Percentiles rank a stretch among this genome's conserved stretches.
Conservation (phyloP, 2,329 filamentous ascomycete species). For the Aspergillus quadricinctus region DNA sequence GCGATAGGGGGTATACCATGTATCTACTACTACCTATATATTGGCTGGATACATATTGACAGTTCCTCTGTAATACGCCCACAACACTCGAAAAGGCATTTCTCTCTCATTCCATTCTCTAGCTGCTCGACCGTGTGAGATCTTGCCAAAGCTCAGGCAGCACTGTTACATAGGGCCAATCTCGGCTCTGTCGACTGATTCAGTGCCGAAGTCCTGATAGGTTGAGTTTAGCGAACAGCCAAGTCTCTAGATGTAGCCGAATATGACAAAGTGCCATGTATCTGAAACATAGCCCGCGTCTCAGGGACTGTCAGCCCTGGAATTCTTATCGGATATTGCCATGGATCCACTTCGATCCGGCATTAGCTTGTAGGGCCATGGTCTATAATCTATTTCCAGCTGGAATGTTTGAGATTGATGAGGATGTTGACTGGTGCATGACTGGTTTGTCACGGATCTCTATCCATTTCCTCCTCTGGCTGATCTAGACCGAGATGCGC, state of each 20-base stretch:
- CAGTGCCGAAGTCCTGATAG: not conserved
- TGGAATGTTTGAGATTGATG: not conserved
- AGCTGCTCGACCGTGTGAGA: no score
- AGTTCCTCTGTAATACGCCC: no score
- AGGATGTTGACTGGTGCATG: not conserved
- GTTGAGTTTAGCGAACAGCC: not conserved
- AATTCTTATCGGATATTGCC: no score
- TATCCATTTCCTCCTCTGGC: not conserved
- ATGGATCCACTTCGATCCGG: no score
- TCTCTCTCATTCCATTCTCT: no score
- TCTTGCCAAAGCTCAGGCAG: no score
- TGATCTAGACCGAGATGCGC: no score
- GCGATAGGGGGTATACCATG: no score
- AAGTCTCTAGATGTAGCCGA: not conserved
- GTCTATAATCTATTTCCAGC: not conserved
- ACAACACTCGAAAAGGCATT: no score
- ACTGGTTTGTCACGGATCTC: not conserved
- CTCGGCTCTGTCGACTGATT: not conserved
- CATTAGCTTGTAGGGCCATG: no score
- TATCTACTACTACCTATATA: no score
- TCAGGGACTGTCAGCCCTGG: not conserved
- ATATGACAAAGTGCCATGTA: not conserved
- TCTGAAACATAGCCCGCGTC: not conserved
- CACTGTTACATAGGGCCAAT: not conserved
- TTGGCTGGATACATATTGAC: no score